Evolutionary conservation across 139 green algal species (phyloP).

Genomic region (Coccomyxa sp.): DNA sequence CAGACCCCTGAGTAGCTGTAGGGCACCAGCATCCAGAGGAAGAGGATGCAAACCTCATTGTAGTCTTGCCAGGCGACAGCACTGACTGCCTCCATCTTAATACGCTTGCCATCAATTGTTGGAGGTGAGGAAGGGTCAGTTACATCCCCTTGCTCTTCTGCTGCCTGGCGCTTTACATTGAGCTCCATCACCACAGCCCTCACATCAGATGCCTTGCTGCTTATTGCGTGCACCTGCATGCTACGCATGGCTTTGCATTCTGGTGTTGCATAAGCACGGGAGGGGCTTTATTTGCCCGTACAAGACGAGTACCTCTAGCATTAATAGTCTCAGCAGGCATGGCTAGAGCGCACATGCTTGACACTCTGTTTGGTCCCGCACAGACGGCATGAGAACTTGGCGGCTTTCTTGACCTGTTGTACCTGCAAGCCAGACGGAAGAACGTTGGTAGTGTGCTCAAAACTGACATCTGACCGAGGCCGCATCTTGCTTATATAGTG

Average conservation of each 20-base stretch:
- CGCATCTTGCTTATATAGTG: background rate
- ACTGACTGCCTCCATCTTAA: background rate
- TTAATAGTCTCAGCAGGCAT: background rate
- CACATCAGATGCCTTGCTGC: conserved; percentile 11
- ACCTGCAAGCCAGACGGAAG: background rate
- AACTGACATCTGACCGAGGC: background rate
- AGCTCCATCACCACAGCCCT: conserved; percentile 1
- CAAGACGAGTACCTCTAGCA: background rate
- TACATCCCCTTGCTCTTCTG: background rate
- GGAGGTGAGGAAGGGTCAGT: background rate
- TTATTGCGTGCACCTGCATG: conserved; percentile 12
- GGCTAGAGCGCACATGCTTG: background rate
- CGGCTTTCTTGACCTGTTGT: conserved; percentile 17
- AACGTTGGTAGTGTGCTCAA: background rate
- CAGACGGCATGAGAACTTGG: conserved; percentile 7
- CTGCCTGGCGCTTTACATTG: background rate
- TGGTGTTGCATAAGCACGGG: background rate
- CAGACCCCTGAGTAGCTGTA: no score
- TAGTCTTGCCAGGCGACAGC: background rate
- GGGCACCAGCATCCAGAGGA: no score
- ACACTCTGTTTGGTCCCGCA: conserved; percentile 13
- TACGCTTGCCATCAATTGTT: background rate
- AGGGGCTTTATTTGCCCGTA: background rate
- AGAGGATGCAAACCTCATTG: no score
- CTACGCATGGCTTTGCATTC: background rate